Base-by-base conservation (phyloP, 768 basidiomycete genomes). In the Leccinum rimulosum region DNA sequence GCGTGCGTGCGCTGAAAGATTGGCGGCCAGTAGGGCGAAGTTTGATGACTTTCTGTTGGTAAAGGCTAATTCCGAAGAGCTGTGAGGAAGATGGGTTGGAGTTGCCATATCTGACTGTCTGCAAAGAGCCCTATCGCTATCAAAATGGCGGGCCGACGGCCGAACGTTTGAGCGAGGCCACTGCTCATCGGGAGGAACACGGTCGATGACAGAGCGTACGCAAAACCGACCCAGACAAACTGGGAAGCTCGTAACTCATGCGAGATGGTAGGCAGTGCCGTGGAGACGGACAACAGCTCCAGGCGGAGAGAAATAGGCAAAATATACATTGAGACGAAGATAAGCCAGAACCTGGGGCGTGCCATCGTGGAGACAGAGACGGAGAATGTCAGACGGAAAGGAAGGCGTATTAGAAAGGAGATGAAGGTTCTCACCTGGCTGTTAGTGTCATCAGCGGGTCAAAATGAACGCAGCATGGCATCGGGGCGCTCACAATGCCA, bases 141-240 rank as follows among this genome's bases (percentile, higher is more conserved):
- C 22, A 22, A 22, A 22, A 22, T 22, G 22, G 22, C 22, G 22
- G 22, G 22, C 22, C 22, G 22, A 22, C 22, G 22, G 22, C 75
- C 75, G 22, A 75, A 72, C 7, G 65, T 57, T 56, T 69, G 63
- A 25, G 75, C 71, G 2, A 73, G 58, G 19, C 65, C 63, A 35
- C 74, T 73, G 53, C 68, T 71, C 62, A 76, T 65, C 0, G 78
- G 78, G 11, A 79, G 66, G 40, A 77, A 65, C 0, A 74, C 75
- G 2, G 76, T 75, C 9, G 71, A 68, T 1, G 75, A 62, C 8
- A 79, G 67, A 11, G 73, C 70, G 49, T 75, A 79, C 0, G 76
- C 68, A 3, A 69, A 68, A 2, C 72, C 76, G 25, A 77, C 66
- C 78, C 77, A 78, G 19, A 66, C 54, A 40, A 74, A 76, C 47